These are phyloP conservation scores for Solanum clarkiae DNA, from an alignment of 257 asterid species.

Conservation along the genomic window DNA sequence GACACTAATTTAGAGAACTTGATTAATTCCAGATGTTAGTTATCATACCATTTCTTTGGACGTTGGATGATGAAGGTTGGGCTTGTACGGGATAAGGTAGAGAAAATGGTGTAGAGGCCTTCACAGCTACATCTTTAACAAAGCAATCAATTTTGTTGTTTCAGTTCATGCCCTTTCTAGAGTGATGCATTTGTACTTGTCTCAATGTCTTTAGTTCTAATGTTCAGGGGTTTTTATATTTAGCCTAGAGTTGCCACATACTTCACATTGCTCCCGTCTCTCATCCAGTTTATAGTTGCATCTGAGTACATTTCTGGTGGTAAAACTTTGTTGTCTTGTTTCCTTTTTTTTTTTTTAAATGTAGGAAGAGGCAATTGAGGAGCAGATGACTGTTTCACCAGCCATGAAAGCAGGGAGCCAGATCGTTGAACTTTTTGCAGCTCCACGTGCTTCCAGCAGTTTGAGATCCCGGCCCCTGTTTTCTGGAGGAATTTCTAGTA, in stretches of 20 bases:
- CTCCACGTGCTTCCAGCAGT: background rate
- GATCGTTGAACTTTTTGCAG: conserved; percentile 1
- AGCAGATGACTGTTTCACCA: conserved; percentile 5
- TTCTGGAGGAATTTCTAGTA: background rate
- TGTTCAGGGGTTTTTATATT: background rate
- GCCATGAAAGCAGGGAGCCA: background rate
- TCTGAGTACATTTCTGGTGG: background rate
- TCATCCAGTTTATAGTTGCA: background rate
- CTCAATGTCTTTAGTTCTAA: background rate
- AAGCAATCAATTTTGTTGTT: background rate
- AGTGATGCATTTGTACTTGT: background rate
- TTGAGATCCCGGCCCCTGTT: background rate
- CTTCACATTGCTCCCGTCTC: background rate
- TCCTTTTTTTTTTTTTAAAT: background rate
- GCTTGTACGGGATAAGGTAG: background rate
- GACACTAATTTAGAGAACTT: background rate
- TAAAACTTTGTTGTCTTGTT: background rate
- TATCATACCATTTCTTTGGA: background rate
- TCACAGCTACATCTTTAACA: background rate
- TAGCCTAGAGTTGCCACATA: background rate
- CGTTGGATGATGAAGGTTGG: background rate
- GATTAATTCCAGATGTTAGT: background rate
- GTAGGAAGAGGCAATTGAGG: conserved; percentile 25
- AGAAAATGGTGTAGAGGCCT: background rate
- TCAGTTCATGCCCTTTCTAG: background rate